Evolutionary conservation across 2,329 filamentous ascomycete genomes (phyloP), one percentile per base, ranked within the genome.

Genomic region (Xylariaceae sp.): DNA sequence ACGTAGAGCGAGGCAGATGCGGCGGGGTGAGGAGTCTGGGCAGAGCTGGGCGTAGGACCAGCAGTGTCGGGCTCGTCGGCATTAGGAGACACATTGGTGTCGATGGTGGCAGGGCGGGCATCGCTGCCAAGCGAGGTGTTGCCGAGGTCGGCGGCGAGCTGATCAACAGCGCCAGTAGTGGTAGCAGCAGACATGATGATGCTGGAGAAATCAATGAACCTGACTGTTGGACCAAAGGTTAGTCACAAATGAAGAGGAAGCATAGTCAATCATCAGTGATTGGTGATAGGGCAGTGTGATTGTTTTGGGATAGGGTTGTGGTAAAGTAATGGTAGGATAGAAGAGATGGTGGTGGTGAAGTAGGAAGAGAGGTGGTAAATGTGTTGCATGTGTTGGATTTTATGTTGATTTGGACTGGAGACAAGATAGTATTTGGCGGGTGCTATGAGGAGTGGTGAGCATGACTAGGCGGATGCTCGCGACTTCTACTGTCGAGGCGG

Each of bases 1-100:
- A 98, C 93, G 70, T 98, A 98, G 68, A 98, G 89, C 49, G 93
- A 98, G 55, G 93, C 93, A 42, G 93, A 97, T 71, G 94, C 92
- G 69, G 89, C 88, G 65, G 91, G 87, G 67, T 87, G 86, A 57
- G 76, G 79, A 61, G 81, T 80, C 54, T 65, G 63, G 58, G 88
- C 83, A 50, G 89, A 85, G 72, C 74, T 82, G 58, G 86, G 85
- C 50, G 87, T 86, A 55, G 83, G 78, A 59, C 75, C 81, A 62
- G 85, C 82, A 55, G 77, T 77, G 67, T 83, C 80, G 58, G 74
- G 70, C 59, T 83, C 79, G 54, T 82, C 77, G 58, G 68, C 69
- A 53, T 74, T 74, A 62, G 69, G 67, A 58, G 73, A 66, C 62
- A 86, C 81, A 66, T 80, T 83, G 70, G 89, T 91, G 74, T 92